These are phyloP conservation scores for Plasmodium berghei DNA, from an alignment of 169 alveolate species.

Conservation along the genomic window DNA sequence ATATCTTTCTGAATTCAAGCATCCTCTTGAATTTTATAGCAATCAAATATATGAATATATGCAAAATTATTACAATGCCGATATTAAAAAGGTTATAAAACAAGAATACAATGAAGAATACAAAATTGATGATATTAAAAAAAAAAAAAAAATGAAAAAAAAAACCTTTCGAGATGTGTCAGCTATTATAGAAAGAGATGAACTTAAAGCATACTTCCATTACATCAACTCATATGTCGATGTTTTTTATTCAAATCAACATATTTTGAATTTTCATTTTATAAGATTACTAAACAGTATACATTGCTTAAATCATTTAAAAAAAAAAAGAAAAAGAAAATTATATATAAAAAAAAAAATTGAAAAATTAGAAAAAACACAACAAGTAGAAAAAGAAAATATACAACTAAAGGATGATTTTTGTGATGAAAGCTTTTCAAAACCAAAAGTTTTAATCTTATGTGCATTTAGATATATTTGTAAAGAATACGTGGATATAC, in stretches of 20 bases:
- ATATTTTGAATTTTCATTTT: slow-evolving; percentile 54
- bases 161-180: slow-evolving; percentile 6
- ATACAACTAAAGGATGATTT: slow-evolving; percentile 49
- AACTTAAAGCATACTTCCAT: slow-evolving; percentile 75
- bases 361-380: slow-evolving; percentile 49
- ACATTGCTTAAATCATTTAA: slow-evolving; percentile 52
- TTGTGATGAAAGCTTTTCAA: slow-evolving; percentile 80
- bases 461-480: slow-evolving; percentile 78
- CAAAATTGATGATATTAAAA: not conserved
- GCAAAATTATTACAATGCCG: slow-evolving; percentile 12
- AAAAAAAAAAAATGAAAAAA: slow-evolving; percentile 1
- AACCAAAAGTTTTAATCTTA: slow-evolving; percentile 78
- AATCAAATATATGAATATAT: slow-evolving; percentile 20
- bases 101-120: not conserved
- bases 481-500: slow-evolving; percentile 73
- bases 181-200: slow-evolving; percentile 15
- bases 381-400: slow-evolving; percentile 35
- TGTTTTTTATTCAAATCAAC: slow-evolving; percentile 64
- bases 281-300: slow-evolving; percentile 27
- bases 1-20: slow-evolving; percentile 32
- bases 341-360: slow-evolving; percentile 57
- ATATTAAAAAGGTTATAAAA: not conserved
- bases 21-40: slow-evolving; percentile 41
- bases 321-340: slow-evolving; percentile 58
- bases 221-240: slow-evolving; percentile 78